phyloP scores from a whole-genome alignment of 2,329 filamentous ascomycete genomes.

The Talaromyces sp. region DNA sequence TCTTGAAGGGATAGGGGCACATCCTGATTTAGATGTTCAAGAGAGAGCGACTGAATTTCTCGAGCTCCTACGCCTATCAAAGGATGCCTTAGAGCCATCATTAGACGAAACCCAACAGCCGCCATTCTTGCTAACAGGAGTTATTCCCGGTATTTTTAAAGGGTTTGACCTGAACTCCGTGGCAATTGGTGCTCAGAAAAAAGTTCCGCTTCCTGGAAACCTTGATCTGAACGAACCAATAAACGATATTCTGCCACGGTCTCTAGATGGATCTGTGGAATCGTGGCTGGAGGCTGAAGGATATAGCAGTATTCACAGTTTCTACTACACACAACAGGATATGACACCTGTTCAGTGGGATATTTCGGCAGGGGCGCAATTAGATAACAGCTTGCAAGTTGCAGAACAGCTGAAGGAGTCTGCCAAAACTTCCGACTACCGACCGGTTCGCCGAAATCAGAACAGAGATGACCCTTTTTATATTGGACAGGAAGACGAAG shows the following conservation, averaged over 20 bases:
- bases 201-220: conserved; percentile 72
- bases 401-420: conserved; percentile 50
- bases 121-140: conserved; percentile 81
- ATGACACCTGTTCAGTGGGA: conserved; percentile 15
- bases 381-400: conserved; percentile 10
- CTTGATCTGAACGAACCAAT: conserved; percentile 79
- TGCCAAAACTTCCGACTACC: conserved; percentile 68
- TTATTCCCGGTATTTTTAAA: conserved; percentile 79
- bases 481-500: conserved; percentile 56
- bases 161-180: conserved; percentile 92
- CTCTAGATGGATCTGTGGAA: conserved; percentile 57
- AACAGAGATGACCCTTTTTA: conserved; percentile 96
- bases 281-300: conserved; percentile 44
- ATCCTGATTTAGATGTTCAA: conserved; percentile 89
- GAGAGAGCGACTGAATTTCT: conserved; percentile 89
- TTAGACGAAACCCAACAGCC: conserved; percentile 48
- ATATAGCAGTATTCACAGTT: conserved; percentile 35
- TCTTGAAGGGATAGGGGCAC: conserved; percentile 70
- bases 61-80: conserved; percentile 80
- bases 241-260: conserved; percentile 63
- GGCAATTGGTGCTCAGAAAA: conserved; percentile 71
- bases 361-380: conserved; percentile 13
- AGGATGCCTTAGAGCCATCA: conserved; percentile 58
- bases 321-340: conserved; percentile 31
- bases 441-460: conserved; percentile 71